These are phyloP conservation scores for Apiospora phragmitis DNA, from an alignment of 2,329 filamentous ascomycete species.

Conservation along the genomic window DNA sequence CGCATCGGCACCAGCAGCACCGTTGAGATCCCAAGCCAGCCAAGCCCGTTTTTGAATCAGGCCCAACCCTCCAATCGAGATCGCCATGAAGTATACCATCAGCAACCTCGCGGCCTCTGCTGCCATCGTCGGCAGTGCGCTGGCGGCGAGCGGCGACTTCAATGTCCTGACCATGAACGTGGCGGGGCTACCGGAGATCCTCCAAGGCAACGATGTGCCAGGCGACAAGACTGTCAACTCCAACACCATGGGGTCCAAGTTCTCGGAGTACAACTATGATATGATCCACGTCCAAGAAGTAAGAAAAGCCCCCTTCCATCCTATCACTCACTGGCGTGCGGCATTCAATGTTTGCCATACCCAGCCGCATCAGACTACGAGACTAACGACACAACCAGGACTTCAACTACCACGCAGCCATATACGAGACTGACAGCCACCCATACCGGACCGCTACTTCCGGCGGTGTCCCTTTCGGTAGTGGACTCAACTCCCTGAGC, in stretches of 20 bases:
- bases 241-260: constrained; percentile 54
- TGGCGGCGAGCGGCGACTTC: constrained; percentile 26
- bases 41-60: background rate
- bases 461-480: constrained; percentile 63
- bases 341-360: background rate
- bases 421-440: constrained; percentile 62
- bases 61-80: background rate
- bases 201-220: constrained; percentile 61
- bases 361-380: background rate
- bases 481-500: constrained; percentile 61
- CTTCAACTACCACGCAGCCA: constrained; percentile 66
- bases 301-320: constrained; percentile 14
- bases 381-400: constrained; percentile 37
- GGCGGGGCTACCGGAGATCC: constrained; percentile 35
- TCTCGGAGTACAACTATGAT: constrained; percentile 58
- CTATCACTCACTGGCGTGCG: background rate
- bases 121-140: constrained; percentile 2
- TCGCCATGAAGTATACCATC: constrained; percentile 11
- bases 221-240: constrained; percentile 63
- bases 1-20: background rate
- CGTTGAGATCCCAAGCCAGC: background rate
- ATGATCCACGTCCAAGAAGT: constrained; percentile 67
- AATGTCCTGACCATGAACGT: constrained; percentile 33
- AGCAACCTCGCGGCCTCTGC: constrained; percentile 11
- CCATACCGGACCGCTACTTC: constrained; percentile 63